A percentile compares a stretch with the other conserved stretches of the same genome.
Evolutionary conservation across 192 early-diverging fungal genomes (phyloP).

Genomic region (Coemansia sp.): DNA sequence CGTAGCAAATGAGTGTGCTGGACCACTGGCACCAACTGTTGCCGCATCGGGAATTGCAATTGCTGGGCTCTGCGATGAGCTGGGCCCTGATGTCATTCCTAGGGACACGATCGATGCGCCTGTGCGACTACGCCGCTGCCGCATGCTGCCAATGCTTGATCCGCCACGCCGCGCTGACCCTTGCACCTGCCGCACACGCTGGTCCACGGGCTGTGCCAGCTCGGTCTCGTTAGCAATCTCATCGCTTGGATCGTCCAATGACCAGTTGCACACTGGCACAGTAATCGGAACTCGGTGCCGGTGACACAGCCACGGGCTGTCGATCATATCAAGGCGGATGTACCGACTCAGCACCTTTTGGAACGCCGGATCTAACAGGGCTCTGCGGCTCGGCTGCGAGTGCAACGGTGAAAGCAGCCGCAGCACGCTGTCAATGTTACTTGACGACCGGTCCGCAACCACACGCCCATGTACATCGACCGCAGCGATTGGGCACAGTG

Average conservation of each 20-base stretch:
- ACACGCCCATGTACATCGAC: conserved; percentile 38
- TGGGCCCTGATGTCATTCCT: not conserved
- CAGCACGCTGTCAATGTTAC: conserved; percentile 35
- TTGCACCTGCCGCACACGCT: not conserved
- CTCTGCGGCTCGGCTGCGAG: conserved; percentile 13
- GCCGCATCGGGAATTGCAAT: conserved; percentile 11
- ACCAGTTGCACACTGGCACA: conserved; percentile 26
- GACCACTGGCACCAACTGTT: not conserved
- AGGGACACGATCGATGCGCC: conserved; percentile 26
- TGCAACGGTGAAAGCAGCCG: conserved; percentile 38
- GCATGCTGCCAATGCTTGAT: conserved; percentile 10
- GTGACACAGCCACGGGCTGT: conserved; percentile 44
- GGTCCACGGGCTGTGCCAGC: conserved; percentile 2
- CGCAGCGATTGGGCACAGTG: conserved; percentile 29
- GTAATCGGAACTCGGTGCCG: conserved; percentile 20
- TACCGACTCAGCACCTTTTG: conserved; percentile 44
- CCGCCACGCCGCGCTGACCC: conserved; percentile 8
- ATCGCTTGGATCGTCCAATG: conserved; percentile 6
- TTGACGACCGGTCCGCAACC: conserved; percentile 28
- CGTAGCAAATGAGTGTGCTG: not conserved
- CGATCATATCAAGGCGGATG: conserved; percentile 33
- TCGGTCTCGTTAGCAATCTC: not conserved
- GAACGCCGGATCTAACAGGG: conserved; percentile 50
- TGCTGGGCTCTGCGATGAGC: conserved; percentile 3
- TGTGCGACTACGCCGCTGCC: conserved; percentile 22